Evolutionary conservation across 208 protist species (phyloP).

Genomic region (Trypanosomatidae sp.): DNA sequence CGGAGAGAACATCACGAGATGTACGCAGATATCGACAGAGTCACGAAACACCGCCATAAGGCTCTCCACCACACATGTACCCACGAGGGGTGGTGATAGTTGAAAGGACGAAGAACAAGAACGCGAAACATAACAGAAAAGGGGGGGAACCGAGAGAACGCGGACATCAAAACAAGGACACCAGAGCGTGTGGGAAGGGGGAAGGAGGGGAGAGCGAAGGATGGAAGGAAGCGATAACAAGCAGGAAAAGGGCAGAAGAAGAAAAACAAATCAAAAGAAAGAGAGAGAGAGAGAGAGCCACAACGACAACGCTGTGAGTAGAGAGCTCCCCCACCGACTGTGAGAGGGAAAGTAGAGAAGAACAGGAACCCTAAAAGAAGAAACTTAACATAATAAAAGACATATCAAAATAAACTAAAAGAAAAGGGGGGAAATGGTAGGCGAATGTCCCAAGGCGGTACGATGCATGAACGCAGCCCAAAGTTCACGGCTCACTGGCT

Average conservation of each 20-base stretch:
- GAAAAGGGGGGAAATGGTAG: neutral
- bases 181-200: neutral
- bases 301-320: neutral
- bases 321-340: neutral
- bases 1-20: neutral
- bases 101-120: neutral
- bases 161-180: neutral
- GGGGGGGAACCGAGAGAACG: neutral
- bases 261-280: neutral
- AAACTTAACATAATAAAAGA: slow-evolving; percentile 4
- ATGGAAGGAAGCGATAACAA: neutral
- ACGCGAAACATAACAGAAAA: no score
- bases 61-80: neutral
- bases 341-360: neutral
- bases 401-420: neutral
- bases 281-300: neutral
- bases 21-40: neutral
- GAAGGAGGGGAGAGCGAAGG: neutral
- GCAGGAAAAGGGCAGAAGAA: neutral
- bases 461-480: neutral
- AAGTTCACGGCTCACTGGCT: neutral
- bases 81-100: neutral
- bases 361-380: neutral
- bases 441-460: neutral
- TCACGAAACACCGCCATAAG: neutral